Evolutionary conservation across 73 alveolate species (phyloP).

Genomic region (Symbiodinium natans): DNA sequence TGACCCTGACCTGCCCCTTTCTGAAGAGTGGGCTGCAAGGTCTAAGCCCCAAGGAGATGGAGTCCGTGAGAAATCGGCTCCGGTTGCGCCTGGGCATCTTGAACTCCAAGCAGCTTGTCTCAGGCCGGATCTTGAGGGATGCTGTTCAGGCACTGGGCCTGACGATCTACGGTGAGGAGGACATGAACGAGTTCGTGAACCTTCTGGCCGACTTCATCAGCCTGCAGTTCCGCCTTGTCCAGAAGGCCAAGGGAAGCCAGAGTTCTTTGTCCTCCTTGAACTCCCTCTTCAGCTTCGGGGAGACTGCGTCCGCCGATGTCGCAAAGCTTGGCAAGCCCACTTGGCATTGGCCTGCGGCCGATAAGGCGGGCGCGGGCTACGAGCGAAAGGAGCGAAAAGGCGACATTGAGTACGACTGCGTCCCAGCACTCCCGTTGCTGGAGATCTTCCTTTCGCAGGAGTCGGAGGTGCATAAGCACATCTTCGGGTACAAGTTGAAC

Average conservation of each 20-base stretch:
- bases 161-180: background rate
- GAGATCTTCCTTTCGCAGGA: background rate
- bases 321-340: background rate
- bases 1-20: background rate
- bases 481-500: conserved; percentile 6
- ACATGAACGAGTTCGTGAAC: conserved; percentile 5
- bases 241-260: background rate
- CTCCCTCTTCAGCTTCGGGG: background rate
- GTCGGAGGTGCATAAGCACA: background rate
- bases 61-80: background rate
- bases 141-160: background rate
- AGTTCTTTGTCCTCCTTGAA: background rate
- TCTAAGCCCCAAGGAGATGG: background rate
- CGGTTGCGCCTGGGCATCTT: background rate
- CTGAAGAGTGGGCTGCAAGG: background rate
- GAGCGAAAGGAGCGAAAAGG: background rate
- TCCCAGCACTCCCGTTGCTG: conserved; percentile 1
- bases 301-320: background rate
- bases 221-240: background rate
- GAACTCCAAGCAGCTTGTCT: background rate
- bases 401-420: background rate
- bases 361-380: background rate
- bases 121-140: background rate
- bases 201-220: background rate
- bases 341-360: background rate